Evolutionary conservation across 2,329 filamentous ascomycete genomes (phyloP).

Genomic region (Cadophora sp.): DNA sequence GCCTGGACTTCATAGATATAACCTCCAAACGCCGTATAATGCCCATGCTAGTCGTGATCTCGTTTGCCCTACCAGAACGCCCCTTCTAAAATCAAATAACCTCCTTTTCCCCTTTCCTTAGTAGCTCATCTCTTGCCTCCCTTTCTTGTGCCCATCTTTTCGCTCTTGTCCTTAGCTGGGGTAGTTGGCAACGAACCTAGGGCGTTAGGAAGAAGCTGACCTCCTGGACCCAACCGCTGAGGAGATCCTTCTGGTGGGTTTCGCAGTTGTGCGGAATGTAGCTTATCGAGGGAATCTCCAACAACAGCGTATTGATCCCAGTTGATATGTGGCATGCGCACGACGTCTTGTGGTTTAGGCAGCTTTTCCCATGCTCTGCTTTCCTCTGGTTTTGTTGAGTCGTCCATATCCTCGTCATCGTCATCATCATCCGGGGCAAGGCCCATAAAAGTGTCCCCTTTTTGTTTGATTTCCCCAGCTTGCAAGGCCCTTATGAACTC

Average conservation of each 20-base stretch:
- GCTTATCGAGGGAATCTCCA: conserved; percentile 80
- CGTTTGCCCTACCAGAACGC: neutral
- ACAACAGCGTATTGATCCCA: conserved; percentile 95
- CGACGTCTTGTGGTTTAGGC: conserved; percentile 80
- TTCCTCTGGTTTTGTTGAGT: conserved; percentile 32
- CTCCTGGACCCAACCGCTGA: conserved; percentile 50
- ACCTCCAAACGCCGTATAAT: neutral
- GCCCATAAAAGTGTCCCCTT: conserved; percentile 34
- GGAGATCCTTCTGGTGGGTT: conserved; percentile 66
- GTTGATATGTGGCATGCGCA: conserved; percentile 88
- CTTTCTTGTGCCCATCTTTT: conserved; percentile 39
- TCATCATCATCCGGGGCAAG: conserved; percentile 42
- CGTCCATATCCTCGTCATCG: conserved; percentile 44
- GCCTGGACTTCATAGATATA: neutral
- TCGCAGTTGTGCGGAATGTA: conserved; percentile 80
- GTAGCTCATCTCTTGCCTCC: conserved; percentile 33
- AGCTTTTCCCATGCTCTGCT: conserved; percentile 63
- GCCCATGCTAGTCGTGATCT: neutral
- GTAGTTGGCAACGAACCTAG: conserved; percentile 62
- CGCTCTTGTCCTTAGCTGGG: conserved; percentile 58
- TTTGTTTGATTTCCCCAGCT: conserved; percentile 61
- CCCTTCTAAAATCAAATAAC: neutral
- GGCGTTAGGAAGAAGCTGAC: conserved; percentile 57
- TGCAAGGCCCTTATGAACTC: conserved; percentile 74
- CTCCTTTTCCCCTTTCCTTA: neutral